These are phyloP conservation scores for Amesomyces nigricolor DNA, from an alignment of 2,329 filamentous ascomycete species.

Conservation along the genomic window DNA sequence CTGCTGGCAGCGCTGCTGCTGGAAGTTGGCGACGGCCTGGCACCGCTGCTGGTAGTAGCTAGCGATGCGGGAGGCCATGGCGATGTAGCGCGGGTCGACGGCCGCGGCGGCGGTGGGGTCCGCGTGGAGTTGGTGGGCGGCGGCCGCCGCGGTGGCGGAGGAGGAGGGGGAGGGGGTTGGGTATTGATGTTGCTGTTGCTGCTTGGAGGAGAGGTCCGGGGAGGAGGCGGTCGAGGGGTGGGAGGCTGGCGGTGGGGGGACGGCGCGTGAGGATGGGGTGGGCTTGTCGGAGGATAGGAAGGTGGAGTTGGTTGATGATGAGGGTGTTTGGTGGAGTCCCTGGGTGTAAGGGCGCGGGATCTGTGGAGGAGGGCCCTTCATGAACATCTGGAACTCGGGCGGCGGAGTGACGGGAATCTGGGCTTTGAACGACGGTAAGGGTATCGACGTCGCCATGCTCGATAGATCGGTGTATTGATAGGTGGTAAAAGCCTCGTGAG, in stretches of 20 bases:
- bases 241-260: not conserved
- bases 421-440: constrained; percentile 29
- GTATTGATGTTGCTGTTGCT: not conserved
- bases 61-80: constrained; percentile 44
- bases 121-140: constrained; percentile 1
- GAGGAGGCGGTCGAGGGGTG: not conserved
- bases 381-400: constrained; percentile 35
- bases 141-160: not conserved
- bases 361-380: constrained; percentile 22
- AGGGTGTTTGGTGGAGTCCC: not conserved
- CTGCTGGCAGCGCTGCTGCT: constrained; percentile 44
- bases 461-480: not conserved
- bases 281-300: not conserved
- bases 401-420: constrained; percentile 37
- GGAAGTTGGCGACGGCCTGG: constrained; percentile 42
- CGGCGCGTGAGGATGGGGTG: not conserved
- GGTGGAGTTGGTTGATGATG: not conserved
- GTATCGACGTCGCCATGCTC: constrained; percentile 28
- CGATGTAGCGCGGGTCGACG: constrained; percentile 39
- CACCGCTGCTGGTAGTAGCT: constrained; percentile 45
- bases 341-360: constrained; percentile 16
- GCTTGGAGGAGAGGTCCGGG: not conserved
- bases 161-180: not conserved
- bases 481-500: not conserved
- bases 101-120: constrained; percentile 12